Conservation (phyloP, 495 filamentous ascomycete species). For the Podospora pseudoanserina region DNA sequence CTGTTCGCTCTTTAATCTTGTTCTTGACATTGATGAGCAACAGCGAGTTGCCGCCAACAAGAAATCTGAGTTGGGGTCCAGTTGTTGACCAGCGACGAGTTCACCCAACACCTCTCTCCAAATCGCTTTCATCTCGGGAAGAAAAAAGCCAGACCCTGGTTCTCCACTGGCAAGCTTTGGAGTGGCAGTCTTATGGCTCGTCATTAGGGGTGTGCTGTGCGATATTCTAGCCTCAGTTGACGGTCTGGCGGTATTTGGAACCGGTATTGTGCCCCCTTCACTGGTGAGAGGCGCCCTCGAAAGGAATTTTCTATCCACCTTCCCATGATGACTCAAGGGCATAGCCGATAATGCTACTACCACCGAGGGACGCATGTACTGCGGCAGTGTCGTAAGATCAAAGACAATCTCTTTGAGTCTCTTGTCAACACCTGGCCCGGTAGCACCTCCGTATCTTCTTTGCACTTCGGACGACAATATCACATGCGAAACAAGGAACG, state of each 20-base stretch:
- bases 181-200: not conserved
- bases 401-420: conserved; percentile 11
- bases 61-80: conserved; percentile 24
- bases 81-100: conserved; percentile 11
- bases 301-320: conserved; percentile 34
- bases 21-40: conserved; percentile 23
- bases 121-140: conserved; percentile 22
- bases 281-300: conserved; percentile 6
- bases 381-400: conserved; percentile 35
- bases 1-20: conserved; percentile 3
- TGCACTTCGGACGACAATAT: conserved; percentile 5
- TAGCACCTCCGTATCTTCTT: not conserved
- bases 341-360: conserved; percentile 34
- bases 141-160: not conserved
- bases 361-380: conserved; percentile 42
- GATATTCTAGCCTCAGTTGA: too few relatives aligned
- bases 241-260: not conserved
- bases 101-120: conserved; percentile 18
- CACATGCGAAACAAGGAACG: conserved; percentile 36
- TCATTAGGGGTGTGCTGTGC: too few relatives aligned
- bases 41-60: conserved; percentile 31
- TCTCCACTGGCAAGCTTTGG: not conserved
- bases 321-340: conserved; percentile 40
- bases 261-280: not conserved
- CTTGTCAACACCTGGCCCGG: conserved; percentile 1